phyloP scores from a whole-genome alignment of 1,284 basidiomycete species.

The Cutaneotrichosporon sp. region DNA sequence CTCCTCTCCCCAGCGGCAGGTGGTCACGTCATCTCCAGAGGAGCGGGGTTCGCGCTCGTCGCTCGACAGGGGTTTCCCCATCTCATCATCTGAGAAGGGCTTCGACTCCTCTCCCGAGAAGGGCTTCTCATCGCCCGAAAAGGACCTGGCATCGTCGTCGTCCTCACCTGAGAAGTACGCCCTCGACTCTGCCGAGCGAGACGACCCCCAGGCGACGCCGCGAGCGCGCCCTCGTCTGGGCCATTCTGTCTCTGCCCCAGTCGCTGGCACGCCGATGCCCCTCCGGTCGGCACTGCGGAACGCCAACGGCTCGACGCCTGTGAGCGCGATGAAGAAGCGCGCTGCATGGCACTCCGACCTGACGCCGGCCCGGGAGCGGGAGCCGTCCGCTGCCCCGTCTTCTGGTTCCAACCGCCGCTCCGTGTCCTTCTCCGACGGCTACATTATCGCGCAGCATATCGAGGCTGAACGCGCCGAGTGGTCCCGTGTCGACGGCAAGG shows the following conservation, averaged over 20 bases:
- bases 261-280: conserved; percentile 19
- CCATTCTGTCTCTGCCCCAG: conserved; percentile 37
- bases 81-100: background rate
- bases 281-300: conserved; percentile 47
- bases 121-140: background rate
- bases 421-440: conserved; percentile 93
- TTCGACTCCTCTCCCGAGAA: conserved; percentile 6
- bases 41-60: background rate
- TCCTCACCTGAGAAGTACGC: background rate
- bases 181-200: conserved; percentile 9
- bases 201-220: conserved; percentile 9
- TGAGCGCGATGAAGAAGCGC: conserved; percentile 50
- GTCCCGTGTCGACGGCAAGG: conserved; percentile 27
- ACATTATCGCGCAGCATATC: conserved; percentile 38
- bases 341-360: conserved; percentile 45
- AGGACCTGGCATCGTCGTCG: background rate
- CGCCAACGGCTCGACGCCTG: conserved; percentile 41
- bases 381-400: conserved; percentile 17
- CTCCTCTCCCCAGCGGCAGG: background rate
- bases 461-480: conserved; percentile 18
- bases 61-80: background rate
- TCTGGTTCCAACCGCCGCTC: conserved; percentile 61
- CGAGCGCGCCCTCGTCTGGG: conserved; percentile 26
- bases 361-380: conserved; percentile 31
- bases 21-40: background rate